Conservation (phyloP, 2,329 filamentous ascomycete genomes). For the Aspergillus niger region DNA sequence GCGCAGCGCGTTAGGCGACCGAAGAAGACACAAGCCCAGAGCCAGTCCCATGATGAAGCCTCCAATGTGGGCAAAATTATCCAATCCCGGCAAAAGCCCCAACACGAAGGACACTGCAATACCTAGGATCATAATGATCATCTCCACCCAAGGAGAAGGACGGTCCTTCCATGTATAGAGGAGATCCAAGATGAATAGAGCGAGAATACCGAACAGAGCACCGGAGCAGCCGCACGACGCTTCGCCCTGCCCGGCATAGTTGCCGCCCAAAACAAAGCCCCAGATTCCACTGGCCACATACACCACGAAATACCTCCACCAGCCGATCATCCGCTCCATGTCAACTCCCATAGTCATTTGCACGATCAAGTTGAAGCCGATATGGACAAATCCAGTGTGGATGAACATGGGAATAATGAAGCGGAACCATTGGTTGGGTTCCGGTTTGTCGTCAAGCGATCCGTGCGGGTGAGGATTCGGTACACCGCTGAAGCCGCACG, state of each 20-base stretch:
- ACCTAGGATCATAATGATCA: conserved; percentile 85
- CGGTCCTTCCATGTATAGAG: conserved; percentile 90
- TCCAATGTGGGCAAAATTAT: conserved; percentile 97
- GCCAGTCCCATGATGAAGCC: conserved; percentile 91
- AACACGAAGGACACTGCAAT: conserved; percentile 88
- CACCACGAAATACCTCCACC: conserved; percentile 82
- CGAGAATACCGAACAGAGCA: conserved; percentile 86
- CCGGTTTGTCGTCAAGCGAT: conserved; percentile 57
- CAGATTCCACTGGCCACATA: conserved; percentile 93
- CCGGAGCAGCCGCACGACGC: conserved; percentile 89
- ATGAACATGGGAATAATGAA: conserved; percentile 96
- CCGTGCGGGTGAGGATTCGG: conserved; percentile 61
- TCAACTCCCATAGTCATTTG: conserved; percentile 88
- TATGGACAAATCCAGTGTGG: conserved; percentile 91
- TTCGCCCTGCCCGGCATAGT: conserved; percentile 80
- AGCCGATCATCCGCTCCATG: conserved; percentile 88
- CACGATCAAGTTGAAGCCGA: conserved; percentile 90
- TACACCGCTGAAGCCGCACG: conserved; percentile 82
- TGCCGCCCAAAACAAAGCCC: conserved; percentile 91
- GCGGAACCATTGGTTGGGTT: conserved; percentile 93
- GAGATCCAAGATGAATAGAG: conserved; percentile 82
- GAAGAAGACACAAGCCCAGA: conserved; percentile 81
- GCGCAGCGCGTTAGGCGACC: conserved; percentile 80
- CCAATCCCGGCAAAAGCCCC: conserved; percentile 84
- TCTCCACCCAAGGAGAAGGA: conserved; percentile 72